A percentile compares a stretch with the other conserved stretches of the same genome.
These are phyloP conservation scores for Hypholoma fasciculare DNA, from an alignment of 768 basidiomycete species.

Conservation along the genomic window DNA sequence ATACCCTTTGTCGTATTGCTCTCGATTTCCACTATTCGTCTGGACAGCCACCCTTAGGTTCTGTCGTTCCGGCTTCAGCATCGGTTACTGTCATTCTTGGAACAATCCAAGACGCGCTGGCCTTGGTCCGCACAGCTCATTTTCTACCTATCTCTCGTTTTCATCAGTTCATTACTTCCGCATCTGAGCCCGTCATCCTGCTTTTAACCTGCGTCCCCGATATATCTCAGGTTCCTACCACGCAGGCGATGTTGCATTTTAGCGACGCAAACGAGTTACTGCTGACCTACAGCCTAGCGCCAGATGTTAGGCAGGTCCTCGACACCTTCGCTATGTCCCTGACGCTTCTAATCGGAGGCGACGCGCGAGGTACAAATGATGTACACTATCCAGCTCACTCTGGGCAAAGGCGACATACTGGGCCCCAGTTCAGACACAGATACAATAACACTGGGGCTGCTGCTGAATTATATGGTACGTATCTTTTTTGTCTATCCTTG, in stretches of 20 bases:
- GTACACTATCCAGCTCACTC: constrained; percentile 57
- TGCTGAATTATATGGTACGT: constrained; percentile 63
- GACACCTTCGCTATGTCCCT: constrained; percentile 62
- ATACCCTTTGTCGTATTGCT: constrained; percentile 66
- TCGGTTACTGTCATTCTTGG: constrained; percentile 49
- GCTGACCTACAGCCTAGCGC: constrained; percentile 50
- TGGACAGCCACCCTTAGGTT: constrained; percentile 51
- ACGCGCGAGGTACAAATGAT: constrained; percentile 73
- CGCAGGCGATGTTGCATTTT: constrained; percentile 54
- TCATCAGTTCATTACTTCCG: constrained; percentile 57
- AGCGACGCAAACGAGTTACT: constrained; percentile 55
- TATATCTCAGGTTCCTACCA: constrained; percentile 58
- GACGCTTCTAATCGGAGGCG: constrained; percentile 59
- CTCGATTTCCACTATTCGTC: constrained; percentile 65
- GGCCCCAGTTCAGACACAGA: constrained; percentile 65
- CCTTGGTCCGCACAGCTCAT: constrained; percentile 57
- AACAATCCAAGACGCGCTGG: constrained; percentile 61
- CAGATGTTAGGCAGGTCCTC: constrained; percentile 53
- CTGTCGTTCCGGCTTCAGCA: constrained; percentile 52
- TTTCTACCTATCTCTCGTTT: constrained; percentile 55
- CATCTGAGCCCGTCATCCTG: constrained; percentile 63
- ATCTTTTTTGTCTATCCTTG: background rate
- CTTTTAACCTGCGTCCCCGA: constrained; percentile 62
- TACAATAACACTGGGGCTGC: constrained; percentile 59
- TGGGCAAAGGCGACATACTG: constrained; percentile 57